A percentile compares a stretch with the other conserved stretches of the same genome.
Conservation (phyloP, 164 flowering plant species). For the Aristolochia contorta region DNA sequence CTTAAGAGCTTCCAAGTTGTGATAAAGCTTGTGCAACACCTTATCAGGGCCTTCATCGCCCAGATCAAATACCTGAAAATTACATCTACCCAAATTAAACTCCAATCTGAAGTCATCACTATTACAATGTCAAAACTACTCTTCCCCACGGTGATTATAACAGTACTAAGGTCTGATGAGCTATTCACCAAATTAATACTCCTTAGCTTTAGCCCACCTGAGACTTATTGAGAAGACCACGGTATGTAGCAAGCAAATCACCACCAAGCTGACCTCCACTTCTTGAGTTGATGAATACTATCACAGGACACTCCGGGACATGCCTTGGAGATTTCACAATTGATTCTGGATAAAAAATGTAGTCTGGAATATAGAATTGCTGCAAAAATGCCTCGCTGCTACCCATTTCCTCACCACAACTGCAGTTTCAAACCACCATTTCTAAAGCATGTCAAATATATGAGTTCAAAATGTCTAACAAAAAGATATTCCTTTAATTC, state of each 20-base stretch:
- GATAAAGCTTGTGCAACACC: conserved; percentile 45
- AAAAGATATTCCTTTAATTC: neutral
- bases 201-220: conserved; percentile 35
- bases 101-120: no score
- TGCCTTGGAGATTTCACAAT: conserved; percentile 5
- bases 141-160: neutral
- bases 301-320: conserved; percentile 53
- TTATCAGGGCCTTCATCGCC: conserved; percentile 59
- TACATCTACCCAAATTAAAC: neutral
- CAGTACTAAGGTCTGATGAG: no score
- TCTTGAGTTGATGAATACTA: conserved; percentile 71
- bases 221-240: conserved; percentile 45
- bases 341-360: conserved; percentile 39
- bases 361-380: conserved; percentile 57
- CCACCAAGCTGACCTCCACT: conserved; percentile 90
- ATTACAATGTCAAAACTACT: no score
- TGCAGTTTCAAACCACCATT: neutral
- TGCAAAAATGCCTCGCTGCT: conserved; percentile 14
- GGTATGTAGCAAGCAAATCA: conserved; percentile 49
- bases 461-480: neutral
- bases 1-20: conserved; percentile 45
- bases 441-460: neutral
- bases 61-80: conserved; percentile 67
- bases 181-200: no score
- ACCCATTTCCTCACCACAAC: neutral